Percentiles rank a stretch among this genome's conserved stretches.
These are phyloP conservation scores for Trichosanthes truncata DNA, from an alignment of 306 rosid species.

Conservation along the genomic window DNA sequence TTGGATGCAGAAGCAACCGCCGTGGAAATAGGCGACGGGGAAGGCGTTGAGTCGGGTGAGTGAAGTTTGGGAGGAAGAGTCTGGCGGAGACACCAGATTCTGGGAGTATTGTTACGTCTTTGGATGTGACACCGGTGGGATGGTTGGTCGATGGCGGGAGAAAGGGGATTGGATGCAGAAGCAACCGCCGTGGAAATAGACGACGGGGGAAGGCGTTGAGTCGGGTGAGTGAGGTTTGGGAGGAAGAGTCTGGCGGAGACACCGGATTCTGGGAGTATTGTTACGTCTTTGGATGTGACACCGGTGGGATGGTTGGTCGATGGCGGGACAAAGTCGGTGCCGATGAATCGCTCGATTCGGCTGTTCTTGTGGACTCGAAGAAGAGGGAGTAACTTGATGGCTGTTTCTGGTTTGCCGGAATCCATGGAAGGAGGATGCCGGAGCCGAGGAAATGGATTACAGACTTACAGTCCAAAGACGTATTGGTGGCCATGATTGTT, in stretches of 20 bases:
- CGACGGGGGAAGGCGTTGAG: constrained; percentile 24
- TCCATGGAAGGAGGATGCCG: not conserved
- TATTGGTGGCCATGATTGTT: no score
- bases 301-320: not conserved
- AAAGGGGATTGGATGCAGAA: constrained; percentile 29
- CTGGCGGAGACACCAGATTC: constrained; percentile 17
- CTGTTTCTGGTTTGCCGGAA: not conserved
- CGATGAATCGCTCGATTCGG: not conserved
- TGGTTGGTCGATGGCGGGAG: not conserved
- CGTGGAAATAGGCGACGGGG: not conserved
- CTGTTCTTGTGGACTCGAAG: not conserved
- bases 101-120: constrained; percentile 7
- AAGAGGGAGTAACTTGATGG: not conserved
- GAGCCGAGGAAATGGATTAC: not conserved
- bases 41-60: constrained; percentile 7
- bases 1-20: no score
- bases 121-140: not conserved
- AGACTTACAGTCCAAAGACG: no score
- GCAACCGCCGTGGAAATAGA: constrained; percentile 35
- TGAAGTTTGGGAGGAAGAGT: constrained; percentile 24
- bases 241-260: constrained; percentile 30
- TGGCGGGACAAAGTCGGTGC: not conserved
- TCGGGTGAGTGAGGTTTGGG: constrained; percentile 6
- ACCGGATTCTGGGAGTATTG: not conserved
- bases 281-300: constrained; percentile 5